Conservation (phyloP, 2,329 filamentous ascomycete genomes). For the Pseudogymnoascus sp. region DNA sequence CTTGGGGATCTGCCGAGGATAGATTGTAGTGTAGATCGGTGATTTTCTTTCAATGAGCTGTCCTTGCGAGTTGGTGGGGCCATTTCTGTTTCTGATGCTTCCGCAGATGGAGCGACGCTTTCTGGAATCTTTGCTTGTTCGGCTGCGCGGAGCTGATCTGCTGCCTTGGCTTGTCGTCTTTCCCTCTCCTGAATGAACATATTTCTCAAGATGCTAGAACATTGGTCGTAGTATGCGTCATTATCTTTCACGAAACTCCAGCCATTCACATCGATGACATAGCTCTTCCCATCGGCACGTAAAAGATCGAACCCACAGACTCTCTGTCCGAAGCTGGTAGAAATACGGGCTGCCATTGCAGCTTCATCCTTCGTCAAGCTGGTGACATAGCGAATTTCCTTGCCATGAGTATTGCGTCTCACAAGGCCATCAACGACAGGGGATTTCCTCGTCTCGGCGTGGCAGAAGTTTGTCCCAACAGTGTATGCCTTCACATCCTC, state of each 20-base stretch:
- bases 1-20: slow-evolving; percentile 55
- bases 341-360: slow-evolving; percentile 81
- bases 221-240: slow-evolving; percentile 94
- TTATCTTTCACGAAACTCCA: slow-evolving; percentile 99
- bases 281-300: slow-evolving; percentile 80
- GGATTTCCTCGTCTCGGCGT: slow-evolving; percentile 94
- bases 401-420: slow-evolving; percentile 91
- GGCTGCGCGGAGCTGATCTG: slow-evolving; percentile 29
- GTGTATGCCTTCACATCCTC: slow-evolving; percentile 99
- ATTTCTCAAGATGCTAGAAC: slow-evolving; percentile 73
- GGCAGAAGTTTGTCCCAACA: slow-evolving; percentile 85
- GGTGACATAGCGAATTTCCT: slow-evolving; percentile 93
- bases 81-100: slow-evolving; percentile 13
- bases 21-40: slow-evolving; percentile 45
- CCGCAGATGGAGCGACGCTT: slow-evolving; percentile 16
- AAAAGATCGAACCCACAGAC: slow-evolving; percentile 95
- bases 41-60: slow-evolving; percentile 31
- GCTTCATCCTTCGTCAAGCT: slow-evolving; percentile 72
- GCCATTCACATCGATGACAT: slow-evolving; percentile 97
- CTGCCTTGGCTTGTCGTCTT: slow-evolving; percentile 38
- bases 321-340: slow-evolving; percentile 82
- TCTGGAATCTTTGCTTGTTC: slow-evolving; percentile 24
- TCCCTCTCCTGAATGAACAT: slow-evolving; percentile 79
- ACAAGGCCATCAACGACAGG: slow-evolving; percentile 95
- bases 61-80: slow-evolving; percentile 15